Evolutionary conservation across 441 rosid species (phyloP).

Genomic region (Euphorbia schlechtendalii): DNA sequence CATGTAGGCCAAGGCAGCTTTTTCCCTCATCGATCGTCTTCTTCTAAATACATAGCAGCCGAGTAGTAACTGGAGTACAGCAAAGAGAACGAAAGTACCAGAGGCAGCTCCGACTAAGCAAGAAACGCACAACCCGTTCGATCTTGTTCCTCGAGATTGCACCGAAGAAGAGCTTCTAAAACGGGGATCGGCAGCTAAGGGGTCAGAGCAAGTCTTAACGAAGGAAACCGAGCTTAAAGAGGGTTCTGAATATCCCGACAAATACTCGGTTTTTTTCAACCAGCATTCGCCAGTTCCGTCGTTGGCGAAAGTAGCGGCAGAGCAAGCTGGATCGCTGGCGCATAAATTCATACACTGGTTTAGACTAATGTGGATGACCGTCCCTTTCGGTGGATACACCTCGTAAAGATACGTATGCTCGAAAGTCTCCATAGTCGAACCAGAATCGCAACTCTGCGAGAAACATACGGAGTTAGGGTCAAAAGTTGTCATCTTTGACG

Average conservation of each 20-base stretch:
- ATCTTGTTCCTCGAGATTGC: slow-evolving; percentile 20
- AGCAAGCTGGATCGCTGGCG: slow-evolving; percentile 35
- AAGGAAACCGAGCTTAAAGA: slow-evolving; percentile 54
- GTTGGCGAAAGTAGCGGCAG: slow-evolving; percentile 56
- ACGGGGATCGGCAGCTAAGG: slow-evolving; percentile 55
- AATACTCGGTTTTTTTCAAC: slow-evolving; percentile 39
- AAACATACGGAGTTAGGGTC: slow-evolving; percentile 39
- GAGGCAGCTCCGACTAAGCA: slow-evolving; percentile 57
- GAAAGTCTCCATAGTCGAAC: slow-evolving; percentile 36
- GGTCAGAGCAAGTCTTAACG: slow-evolving; percentile 62
- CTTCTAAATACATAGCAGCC: slow-evolving; percentile 43
- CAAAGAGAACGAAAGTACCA: slow-evolving; percentile 39
- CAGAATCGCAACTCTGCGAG: slow-evolving; percentile 35
- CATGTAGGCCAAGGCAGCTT: slow-evolving; percentile 33
- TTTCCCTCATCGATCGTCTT: slow-evolving; percentile 37
- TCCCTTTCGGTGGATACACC: slow-evolving; percentile 55
- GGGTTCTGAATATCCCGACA: slow-evolving; percentile 60
- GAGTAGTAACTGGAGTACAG: slow-evolving; percentile 42
- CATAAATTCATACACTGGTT: slow-evolving; percentile 49
- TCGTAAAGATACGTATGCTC: slow-evolving; percentile 52
- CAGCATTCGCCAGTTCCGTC: slow-evolving; percentile 48
- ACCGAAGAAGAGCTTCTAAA: slow-evolving; percentile 16
- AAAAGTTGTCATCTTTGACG: slow-evolving; percentile 24
- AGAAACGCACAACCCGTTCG: slow-evolving; percentile 39
- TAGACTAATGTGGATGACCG: slow-evolving; percentile 33